phyloP scores from a whole-genome alignment of 352 stramenopile species.

The Phytophthora kernoviae region DNA sequence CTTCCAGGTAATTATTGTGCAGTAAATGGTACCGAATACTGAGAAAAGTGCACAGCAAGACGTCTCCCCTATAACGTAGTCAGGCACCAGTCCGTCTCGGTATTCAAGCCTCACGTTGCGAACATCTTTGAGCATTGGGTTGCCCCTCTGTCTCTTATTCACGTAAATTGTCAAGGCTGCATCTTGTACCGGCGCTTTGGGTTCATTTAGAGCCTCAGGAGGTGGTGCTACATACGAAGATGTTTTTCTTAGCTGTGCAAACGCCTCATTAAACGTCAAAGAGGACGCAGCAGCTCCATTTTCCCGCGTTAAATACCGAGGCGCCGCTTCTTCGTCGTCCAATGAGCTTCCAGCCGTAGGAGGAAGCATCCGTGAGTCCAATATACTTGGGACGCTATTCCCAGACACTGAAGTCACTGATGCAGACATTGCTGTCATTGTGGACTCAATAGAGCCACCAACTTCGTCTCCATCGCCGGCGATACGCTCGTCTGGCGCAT shows the following conservation, averaged over 20 bases:
- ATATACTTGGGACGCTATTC: conserved; percentile 37
- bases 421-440: background rate
- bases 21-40: conserved; percentile 91
- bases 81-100: conserved; percentile 89
- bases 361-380: conserved; percentile 49
- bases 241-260: conserved; percentile 60
- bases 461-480: background rate
- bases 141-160: conserved; percentile 91
- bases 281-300: conserved; percentile 15
- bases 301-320: conserved; percentile 46
- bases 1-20: conserved; percentile 90
- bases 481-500: conserved; percentile 1
- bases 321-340: conserved; percentile 14
- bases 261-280: conserved; percentile 59
- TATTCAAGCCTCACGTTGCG: conserved; percentile 94
- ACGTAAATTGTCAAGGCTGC: conserved; percentile 68
- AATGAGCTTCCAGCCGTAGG: conserved; percentile 2
- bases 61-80: conserved; percentile 93
- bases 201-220: conserved; percentile 3
- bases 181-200: conserved; percentile 34
- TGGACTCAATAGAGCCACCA: background rate
- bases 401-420: background rate
- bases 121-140: conserved; percentile 92
- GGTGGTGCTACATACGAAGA: conserved; percentile 52
- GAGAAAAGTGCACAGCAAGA: conserved; percentile 90